These are phyloP conservation scores for Dactylellina haptotyla DNA, from an alignment of 2,329 filamentous ascomycete genomes.

Conservation along the genomic window DNA sequence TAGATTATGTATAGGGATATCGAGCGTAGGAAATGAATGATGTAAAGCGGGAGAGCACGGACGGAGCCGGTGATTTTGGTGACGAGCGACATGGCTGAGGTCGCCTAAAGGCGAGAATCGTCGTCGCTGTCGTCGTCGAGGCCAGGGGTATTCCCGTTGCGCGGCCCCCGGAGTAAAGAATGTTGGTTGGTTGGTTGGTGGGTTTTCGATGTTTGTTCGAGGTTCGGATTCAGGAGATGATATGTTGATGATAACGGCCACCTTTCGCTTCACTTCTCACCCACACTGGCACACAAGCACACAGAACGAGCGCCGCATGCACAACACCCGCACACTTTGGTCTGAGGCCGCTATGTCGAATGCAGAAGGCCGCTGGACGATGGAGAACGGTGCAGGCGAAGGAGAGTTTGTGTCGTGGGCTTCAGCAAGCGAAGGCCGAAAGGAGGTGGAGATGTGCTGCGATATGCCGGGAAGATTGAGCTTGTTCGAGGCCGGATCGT, in stretches of 20 bases:
- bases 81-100: conserved; percentile 41
- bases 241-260: background rate
- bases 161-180: too few relatives aligned
- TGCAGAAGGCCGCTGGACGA: background rate
- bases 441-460: background rate
- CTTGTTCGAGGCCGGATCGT: conserved; percentile 9
- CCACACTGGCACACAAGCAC: too few relatives aligned
- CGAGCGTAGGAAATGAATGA: conserved; percentile 44
- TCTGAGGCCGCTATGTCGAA: background rate
- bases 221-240: background rate
- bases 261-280: background rate
- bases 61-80: conserved; percentile 22
- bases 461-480: background rate
- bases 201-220: background rate
- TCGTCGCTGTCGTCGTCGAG: background rate
- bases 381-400: background rate
- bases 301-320: too few relatives aligned
- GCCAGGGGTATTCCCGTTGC: too few relatives aligned
- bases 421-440: too few relatives aligned
- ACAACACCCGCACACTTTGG: background rate
- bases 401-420: background rate
- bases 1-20: conserved; percentile 46
- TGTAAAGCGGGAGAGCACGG: conserved; percentile 35
- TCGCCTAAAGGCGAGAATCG: conserved; percentile 22
- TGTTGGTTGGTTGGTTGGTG: background rate